Base-by-base conservation (phyloP, 176 grass and related monocot genomes). In the Cocos nucifera region DNA sequence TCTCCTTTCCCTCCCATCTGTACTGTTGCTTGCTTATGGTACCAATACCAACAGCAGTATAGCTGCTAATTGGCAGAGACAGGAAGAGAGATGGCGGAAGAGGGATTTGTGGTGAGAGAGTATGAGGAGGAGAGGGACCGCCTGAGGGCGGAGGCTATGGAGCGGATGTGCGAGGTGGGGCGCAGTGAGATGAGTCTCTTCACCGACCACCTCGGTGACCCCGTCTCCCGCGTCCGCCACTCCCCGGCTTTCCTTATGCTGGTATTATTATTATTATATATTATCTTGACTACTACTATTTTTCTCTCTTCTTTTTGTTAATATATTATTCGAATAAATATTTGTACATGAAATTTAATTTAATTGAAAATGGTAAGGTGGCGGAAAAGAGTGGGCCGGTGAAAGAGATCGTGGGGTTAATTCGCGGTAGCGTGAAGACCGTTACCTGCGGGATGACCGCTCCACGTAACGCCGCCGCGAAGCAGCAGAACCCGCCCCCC, bases 161-260 rank as follows among this genome's bases (percentile, higher is more conserved):
- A 64, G 19, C 14, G 62, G 48, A 51, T 51, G 44, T 64, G 62
- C 62, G 44, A 64, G 21, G 62, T 64, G 3, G 21, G 62, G 14
- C 22, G 5, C 62, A 48, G 62, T 17, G 19, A 23, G 17, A 25
- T 51, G 62, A 50, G 44, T 14, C 48, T 64, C 44, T 51, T 50
- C 62, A 64, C 48, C 19, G 62, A 64, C 20, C 48, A 50, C 15
- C 62, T 64, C 62, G 62, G 62, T 12, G 62, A 64, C 48, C 62
- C 62, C 15, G 14, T 25, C 62, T 25, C 27, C 48, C 62, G 62
- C 62, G 48, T 64, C 48, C 62, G 62, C 19, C 44, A 51, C 44
- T 25, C 62, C 3, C 62, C 62, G 1, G 8, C 19, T 48, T 51
- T 17, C 16, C 39, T 51, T 6, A 64, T 64, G 62, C 62, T 64